phyloP scores from a whole-genome alignment of 768 basidiomycete species.

The Cyclocybe cylindracea region DNA sequence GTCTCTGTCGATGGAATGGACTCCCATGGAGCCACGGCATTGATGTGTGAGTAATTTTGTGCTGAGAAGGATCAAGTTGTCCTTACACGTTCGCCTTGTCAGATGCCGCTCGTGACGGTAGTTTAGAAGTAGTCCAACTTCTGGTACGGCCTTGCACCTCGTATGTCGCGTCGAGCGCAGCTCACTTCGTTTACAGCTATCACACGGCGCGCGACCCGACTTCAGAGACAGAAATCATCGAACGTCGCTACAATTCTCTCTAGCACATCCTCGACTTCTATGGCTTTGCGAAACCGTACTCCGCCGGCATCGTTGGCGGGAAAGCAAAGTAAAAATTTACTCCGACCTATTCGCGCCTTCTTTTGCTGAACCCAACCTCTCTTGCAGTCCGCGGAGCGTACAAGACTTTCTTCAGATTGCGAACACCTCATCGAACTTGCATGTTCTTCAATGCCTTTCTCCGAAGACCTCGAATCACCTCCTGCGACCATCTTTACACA shows the following conservation, averaged over 20 bases:
- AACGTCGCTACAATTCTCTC: conserved; percentile 69
- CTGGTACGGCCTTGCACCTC: conserved; percentile 47
- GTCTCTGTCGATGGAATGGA: conserved; percentile 78
- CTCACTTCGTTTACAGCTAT: conserved; percentile 43
- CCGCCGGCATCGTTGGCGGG: conserved; percentile 60
- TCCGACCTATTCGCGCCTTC: conserved; percentile 6
- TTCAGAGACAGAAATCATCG: conserved; percentile 71
- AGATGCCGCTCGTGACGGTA: conserved; percentile 81
- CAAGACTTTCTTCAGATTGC: conserved; percentile 33
- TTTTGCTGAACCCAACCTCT: conserved; percentile 12
- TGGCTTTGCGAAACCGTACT: conserved; percentile 72
- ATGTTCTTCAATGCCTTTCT: conserved; percentile 36
- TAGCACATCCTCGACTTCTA: conserved; percentile 60
- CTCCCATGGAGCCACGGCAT: conserved; percentile 71
- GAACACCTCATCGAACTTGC: conserved; percentile 40
- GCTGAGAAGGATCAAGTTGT: conserved; percentile 12
- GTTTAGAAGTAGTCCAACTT: conserved; percentile 62
- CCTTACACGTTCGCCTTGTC: conserved; percentile 20
- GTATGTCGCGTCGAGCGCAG: conserved; percentile 1
- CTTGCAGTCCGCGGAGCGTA: conserved; percentile 39
- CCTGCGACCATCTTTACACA: conserved; percentile 41
- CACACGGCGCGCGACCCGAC: conserved; percentile 73
- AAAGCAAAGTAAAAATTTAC: conserved; percentile 49
- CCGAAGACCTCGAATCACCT: conserved; percentile 40
- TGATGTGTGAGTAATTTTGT: conserved; percentile 70